Evolutionary conservation across 345 rosid species (phyloP), one percentile per base, ranked within the genome.

Genomic region (Brassica cretica): DNA sequence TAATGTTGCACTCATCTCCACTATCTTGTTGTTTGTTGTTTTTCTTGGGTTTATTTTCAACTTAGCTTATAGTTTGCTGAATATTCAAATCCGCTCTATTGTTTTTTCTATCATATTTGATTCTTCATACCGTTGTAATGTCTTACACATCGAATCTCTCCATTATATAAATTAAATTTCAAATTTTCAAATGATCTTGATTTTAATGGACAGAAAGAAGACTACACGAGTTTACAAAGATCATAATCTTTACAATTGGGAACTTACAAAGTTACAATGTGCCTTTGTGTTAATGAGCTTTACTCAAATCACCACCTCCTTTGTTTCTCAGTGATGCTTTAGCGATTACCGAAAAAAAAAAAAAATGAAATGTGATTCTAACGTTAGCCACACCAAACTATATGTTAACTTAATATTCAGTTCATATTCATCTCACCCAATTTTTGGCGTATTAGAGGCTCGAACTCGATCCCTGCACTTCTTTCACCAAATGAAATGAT

Each of bases 401-500:
- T 14, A 64, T 46, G 6, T 21, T 51, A 53, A 56, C 27, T 18
- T 56, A 18, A 16, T 51, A 14, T 60, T 12, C 6, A 68, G 0
- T 27, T 29, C 39, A 0, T 30, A 30, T 56, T 44, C 70, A 81
- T 61, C 90, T 83, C 85, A 94, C 97, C 95, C 27, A 87, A 56
- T 85, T 82, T 88, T 51, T 84, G 86, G 67, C 78, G 79, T 78
- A 92, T 84, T 58, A 84, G 75, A 71, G 86, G 71, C 8, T 87
- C 88, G 80, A 83, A 83, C 76, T 92, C 90, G 72, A 82, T 72
- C 46, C 97, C 95, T 11, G 82, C 87, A 74, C 86, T 83, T 82
- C 82, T 90, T 82, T 89, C 85, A 24, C 87, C 91, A 82, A 87
- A 92, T 60, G 84, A 87, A 62, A 76, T 14, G 72, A 94, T 85